Conservation (phyloP, 768 basidiomycete genomes). For the Tephrocybe sp. region DNA sequence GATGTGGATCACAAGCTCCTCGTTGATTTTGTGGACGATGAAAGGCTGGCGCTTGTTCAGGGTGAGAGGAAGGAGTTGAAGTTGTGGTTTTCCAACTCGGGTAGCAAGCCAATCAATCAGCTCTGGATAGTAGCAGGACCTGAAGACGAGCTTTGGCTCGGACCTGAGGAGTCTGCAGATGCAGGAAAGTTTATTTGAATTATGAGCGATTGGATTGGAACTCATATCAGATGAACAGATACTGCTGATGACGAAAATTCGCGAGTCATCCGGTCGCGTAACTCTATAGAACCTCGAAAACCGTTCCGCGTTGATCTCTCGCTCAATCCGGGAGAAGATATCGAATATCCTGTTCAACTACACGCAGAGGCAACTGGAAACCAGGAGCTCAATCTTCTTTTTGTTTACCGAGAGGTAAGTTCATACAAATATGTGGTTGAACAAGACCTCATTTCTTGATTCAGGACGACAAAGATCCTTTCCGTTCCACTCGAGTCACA, state of each 20-base stretch:
- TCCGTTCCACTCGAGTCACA: conserved; percentile 54
- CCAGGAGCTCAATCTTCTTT: conserved; percentile 56
- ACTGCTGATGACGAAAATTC: conserved; percentile 16
- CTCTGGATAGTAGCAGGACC: conserved; percentile 66
- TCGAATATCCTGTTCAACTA: conserved; percentile 50
- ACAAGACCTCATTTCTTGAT: background rate
- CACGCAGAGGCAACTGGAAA: conserved; percentile 48
- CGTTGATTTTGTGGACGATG: conserved; percentile 54
- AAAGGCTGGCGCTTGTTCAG: conserved; percentile 51
- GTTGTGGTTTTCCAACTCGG: conserved; percentile 66
- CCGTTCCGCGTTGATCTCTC: conserved; percentile 47
- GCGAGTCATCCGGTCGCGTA: conserved; percentile 46
- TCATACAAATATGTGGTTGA: background rate
- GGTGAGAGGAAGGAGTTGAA: conserved; percentile 62
- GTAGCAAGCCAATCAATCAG: conserved; percentile 56
- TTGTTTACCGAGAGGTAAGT: conserved; percentile 61
- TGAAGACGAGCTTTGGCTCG: conserved; percentile 64
- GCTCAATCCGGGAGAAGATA: conserved; percentile 47
- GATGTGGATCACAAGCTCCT: conserved; percentile 63
- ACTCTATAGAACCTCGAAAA: conserved; percentile 46
- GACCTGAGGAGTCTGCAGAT: conserved; percentile 14
- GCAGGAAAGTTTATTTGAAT: conserved; percentile 3
- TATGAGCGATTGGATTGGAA: background rate
- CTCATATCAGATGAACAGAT: conserved; percentile 2
- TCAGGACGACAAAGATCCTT: conserved; percentile 49